Conservation (phyloP, 106 monocot genomes). For the Acorus gramineus region DNA sequence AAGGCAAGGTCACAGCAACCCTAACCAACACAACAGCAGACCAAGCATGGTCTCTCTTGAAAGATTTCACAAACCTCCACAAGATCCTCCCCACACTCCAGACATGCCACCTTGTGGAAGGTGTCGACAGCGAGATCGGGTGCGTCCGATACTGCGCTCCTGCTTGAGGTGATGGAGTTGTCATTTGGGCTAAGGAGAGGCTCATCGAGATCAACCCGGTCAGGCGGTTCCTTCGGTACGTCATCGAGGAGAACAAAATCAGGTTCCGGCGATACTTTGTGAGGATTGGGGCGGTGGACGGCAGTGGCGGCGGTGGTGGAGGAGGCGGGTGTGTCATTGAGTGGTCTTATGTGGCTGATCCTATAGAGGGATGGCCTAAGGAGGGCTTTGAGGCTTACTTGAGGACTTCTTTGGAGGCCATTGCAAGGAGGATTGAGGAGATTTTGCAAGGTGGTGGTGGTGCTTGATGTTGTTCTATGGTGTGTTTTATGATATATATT, state of each 20-base stretch:
- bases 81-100: conserved; percentile 17
- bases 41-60: conserved; percentile 30
- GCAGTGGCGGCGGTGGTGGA: background rate
- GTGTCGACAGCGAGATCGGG: conserved; percentile 19
- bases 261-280: conserved; percentile 32
- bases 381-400: conserved; percentile 17
- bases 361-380: conserved; percentile 25
- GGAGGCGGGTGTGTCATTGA: conserved; percentile 18
- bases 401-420: conserved; percentile 9
- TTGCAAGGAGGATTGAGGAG: conserved; percentile 23
- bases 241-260: conserved; percentile 37
- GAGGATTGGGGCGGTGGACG: conserved; percentile 8
- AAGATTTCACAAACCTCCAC: conserved; percentile 32
- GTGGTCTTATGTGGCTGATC: conserved; percentile 49
- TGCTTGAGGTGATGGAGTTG: background rate
- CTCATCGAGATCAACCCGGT: conserved; percentile 17
- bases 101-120: conserved; percentile 29
- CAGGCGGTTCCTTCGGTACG: conserved; percentile 16
- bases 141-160: conserved; percentile 31
- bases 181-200: conserved; percentile 33
- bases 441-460: background rate
- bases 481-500: too few species aligned
- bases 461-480: too few species aligned
- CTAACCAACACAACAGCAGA: conserved; percentile 13
- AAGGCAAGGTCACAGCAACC: conserved; percentile 17